Evolutionary conservation across 352 stramenopile species (phyloP).

Genomic region (Phytophthora europaea): DNA sequence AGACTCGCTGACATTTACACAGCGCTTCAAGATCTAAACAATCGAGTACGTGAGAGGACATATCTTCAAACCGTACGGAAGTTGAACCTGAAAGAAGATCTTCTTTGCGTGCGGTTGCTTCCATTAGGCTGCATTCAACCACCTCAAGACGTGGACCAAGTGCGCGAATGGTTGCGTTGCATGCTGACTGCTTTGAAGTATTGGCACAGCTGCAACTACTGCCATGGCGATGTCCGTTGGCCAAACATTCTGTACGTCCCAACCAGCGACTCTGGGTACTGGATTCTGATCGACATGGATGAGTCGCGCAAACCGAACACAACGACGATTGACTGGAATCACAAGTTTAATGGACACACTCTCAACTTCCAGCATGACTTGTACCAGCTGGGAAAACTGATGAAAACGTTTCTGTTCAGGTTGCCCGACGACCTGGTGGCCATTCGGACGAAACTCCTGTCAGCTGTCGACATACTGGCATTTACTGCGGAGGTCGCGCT

Average conservation of each 20-base stretch:
- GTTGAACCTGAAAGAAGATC: not conserved
- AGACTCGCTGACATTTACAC: not conserved
- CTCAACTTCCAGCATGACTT: too few relatives aligned
- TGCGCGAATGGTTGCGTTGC: not conserved
- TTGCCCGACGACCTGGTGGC: too few relatives aligned
- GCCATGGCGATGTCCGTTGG: not conserved
- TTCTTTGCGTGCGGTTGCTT: not conserved
- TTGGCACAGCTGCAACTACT: not conserved
- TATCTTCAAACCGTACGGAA: not conserved
- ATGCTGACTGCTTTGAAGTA: not conserved
- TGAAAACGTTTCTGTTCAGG: not conserved
- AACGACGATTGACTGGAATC: not conserved
- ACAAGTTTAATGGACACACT: not conserved
- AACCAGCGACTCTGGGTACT: not conserved
- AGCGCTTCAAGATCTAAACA: not conserved
- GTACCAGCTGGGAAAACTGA: not conserved
- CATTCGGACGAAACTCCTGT: too few relatives aligned
- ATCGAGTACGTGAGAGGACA: not conserved
- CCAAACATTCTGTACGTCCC: not conserved
- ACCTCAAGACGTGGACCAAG: not conserved
- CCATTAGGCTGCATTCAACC: not conserved
- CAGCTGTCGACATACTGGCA: too few relatives aligned
- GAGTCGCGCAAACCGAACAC: not conserved
- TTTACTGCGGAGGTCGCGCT: too few relatives aligned
- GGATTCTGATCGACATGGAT: not conserved